Base-by-base conservation (phyloP, 1,284 basidiomycete species). In the Malassezia caprae region DNA sequence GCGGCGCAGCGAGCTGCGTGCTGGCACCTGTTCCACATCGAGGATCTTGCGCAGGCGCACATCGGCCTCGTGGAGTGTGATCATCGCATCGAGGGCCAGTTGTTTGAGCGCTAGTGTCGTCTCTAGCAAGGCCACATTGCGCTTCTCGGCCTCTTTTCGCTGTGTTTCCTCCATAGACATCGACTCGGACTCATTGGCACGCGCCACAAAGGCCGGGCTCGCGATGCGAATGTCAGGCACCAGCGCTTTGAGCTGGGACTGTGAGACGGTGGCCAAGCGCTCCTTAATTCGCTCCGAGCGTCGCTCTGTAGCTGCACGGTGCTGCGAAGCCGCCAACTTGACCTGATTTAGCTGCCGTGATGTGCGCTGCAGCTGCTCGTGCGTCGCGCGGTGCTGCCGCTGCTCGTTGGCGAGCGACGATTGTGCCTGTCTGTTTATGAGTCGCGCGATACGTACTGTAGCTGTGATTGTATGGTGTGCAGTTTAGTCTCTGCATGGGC, bases 1-100 rank as follows among this genome's bases (percentile, higher is more conserved):
- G 19, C 44, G 44, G 19, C 44, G 27, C 13, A 45, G 30, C 23
- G 44, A 45, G n/a, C 28, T 5, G 34, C 28, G 55, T n/a, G 3
- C n/a, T 21, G 32, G 21, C 10, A 13, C 35, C 37, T 39, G 37
- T 30, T 57, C 55, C 12, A 48, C 55, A n/a, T 51, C 40, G 12
- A 58, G 21, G 37, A 56, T 56, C 42, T 56, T 51, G 15, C 50
- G 34, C 27, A 59, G 32, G 28, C 53, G 58, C 12, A 42, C 28
- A 26, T 56, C 58, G 5, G 51, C 58, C 21, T 46, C 27, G 30
- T 53, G 32, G 23, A 59, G 15, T 17, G 49, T 32, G 23, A 31
- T 28, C 10, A 59, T 23, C 4, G 53, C 53, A 21, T 59, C 58
- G 8, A 52, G 23, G 15, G 50, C 53, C 12, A 59, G 41, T 15